Conservation (phyloP, 2,329 filamentous ascomycete species). For the Fusarium floridanum region DNA sequence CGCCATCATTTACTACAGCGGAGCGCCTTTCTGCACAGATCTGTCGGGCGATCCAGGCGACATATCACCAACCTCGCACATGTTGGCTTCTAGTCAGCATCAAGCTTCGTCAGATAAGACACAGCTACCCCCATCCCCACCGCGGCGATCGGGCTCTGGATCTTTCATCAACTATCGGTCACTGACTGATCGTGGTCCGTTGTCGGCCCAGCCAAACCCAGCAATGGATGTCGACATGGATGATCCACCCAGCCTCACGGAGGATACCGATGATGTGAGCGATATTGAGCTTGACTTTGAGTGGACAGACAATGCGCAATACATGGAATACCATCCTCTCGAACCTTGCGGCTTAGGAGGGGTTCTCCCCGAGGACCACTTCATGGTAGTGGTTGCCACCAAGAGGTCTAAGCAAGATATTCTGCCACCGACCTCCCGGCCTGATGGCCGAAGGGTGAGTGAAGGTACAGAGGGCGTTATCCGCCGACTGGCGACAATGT, state of each 20-base stretch:
- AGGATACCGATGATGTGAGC: conserved; percentile 53
- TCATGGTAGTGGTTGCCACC: conserved; percentile 68
- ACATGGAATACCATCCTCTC: conserved; percentile 56
- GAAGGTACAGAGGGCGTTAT: conserved; percentile 58
- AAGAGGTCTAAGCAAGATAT: conserved; percentile 54
- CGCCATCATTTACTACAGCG: conserved; percentile 86
- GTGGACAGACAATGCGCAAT: conserved; percentile 61
- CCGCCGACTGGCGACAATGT: conserved; percentile 57
- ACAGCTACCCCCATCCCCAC: conserved; percentile 42
- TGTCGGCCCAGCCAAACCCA: conserved; percentile 26
- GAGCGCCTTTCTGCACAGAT: conserved; percentile 84
- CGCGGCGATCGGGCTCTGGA: conserved; percentile 62
- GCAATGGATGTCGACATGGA: conserved; percentile 48
- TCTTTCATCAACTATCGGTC: conserved; percentile 64
- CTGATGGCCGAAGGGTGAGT: conserved; percentile 34
- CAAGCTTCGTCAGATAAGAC: conserved; percentile 37
- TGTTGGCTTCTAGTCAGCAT: conserved; percentile 60
- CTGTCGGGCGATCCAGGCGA: conserved; percentile 75
- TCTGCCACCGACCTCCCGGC: background rate
- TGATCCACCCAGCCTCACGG: conserved; percentile 49
- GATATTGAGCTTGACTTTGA: conserved; percentile 60
- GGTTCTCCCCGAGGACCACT: conserved; percentile 74
- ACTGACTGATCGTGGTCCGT: conserved; percentile 56
- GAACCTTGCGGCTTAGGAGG: conserved; percentile 72
- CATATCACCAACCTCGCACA: conserved; percentile 61